These are phyloP conservation scores for Crithidia sp. DNA, from an alignment of 208 protist species.

Conservation along the genomic window DNA sequence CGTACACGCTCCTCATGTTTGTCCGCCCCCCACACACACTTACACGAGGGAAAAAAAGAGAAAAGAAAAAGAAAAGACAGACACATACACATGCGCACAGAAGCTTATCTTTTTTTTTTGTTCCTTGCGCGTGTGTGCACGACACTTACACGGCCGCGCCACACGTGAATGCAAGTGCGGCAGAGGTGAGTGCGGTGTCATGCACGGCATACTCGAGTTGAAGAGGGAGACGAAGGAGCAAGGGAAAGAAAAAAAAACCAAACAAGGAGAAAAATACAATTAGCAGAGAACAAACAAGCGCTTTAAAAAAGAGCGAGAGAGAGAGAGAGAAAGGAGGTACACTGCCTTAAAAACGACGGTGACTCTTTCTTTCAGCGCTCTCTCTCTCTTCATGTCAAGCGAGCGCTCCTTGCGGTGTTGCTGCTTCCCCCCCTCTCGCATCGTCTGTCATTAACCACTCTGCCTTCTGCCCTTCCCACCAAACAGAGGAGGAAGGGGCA, in stretches of 20 bases:
- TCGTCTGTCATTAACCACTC: no score
- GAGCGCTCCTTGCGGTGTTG: no score
- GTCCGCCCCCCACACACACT: background rate
- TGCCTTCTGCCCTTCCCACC: no score
- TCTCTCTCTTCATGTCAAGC: no score
- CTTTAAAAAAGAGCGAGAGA: background rate
- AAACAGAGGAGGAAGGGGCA: no score
- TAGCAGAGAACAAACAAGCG: background rate
- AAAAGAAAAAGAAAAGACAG: background rate
- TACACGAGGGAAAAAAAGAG: background rate
- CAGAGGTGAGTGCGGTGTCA: background rate
- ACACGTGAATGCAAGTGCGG: background rate
- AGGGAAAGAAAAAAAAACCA: background rate
- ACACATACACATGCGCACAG: background rate
- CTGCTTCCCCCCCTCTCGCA: no score
- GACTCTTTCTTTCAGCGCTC: no score
- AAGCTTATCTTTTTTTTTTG: background rate
- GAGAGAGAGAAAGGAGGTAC: background rate
- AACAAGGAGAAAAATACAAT: background rate
- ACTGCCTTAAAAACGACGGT: no score
- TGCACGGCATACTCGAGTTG: slow-evolving; percentile 8
- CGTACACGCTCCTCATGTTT: no score
- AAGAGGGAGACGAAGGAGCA: background rate
- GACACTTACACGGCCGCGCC: background rate
- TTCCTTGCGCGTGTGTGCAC: no score